These are phyloP conservation scores for Agaricus subrufescens DNA, from an alignment of 768 basidiomycete species.

Conservation along the genomic window DNA sequence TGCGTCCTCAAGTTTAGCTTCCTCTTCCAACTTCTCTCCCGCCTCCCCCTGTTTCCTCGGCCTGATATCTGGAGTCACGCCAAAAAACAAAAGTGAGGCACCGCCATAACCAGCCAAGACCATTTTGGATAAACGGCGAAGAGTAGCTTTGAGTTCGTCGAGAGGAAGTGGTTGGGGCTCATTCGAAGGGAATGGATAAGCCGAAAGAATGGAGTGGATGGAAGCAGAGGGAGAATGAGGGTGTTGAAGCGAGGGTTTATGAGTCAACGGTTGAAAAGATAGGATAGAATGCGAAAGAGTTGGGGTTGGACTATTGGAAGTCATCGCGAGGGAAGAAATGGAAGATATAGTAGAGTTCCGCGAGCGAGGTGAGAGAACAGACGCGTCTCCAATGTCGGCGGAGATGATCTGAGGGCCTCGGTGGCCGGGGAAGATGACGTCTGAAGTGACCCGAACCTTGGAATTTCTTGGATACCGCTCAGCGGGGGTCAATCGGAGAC, in stretches of 20 bases:
- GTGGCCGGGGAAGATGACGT: constrained; percentile 63
- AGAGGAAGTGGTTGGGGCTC: constrained; percentile 23
- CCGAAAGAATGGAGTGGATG: constrained; percentile 12
- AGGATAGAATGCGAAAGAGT: constrained; percentile 12
- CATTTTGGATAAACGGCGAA: constrained; percentile 80
- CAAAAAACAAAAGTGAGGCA: constrained; percentile 77
- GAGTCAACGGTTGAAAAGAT: constrained; percentile 17
- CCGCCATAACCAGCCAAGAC: constrained; percentile 84
- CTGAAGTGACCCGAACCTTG: constrained; percentile 69
- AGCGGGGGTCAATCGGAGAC: not conserved
- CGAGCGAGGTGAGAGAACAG: constrained; percentile 11
- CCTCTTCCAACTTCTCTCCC: constrained; percentile 48
- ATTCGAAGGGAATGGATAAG: constrained; percentile 7
- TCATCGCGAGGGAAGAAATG: not conserved
- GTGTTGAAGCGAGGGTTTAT: constrained; percentile 14
- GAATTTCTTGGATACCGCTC: constrained; percentile 33
- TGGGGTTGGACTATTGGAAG: not conserved
- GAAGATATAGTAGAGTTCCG: constrained; percentile 2
- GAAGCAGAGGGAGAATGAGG: not conserved
- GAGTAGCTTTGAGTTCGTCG: constrained; percentile 56
- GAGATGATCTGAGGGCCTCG: constrained; percentile 66
- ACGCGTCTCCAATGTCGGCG: constrained; percentile 73
- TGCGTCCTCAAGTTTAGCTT: constrained; percentile 57
- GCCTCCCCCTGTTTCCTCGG: not conserved
- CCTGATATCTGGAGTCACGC: constrained; percentile 39